Evolutionary conservation across 2,329 filamentous ascomycete genomes (phyloP).

Genomic region (Dryadomyces quercus-mongolicae): DNA sequence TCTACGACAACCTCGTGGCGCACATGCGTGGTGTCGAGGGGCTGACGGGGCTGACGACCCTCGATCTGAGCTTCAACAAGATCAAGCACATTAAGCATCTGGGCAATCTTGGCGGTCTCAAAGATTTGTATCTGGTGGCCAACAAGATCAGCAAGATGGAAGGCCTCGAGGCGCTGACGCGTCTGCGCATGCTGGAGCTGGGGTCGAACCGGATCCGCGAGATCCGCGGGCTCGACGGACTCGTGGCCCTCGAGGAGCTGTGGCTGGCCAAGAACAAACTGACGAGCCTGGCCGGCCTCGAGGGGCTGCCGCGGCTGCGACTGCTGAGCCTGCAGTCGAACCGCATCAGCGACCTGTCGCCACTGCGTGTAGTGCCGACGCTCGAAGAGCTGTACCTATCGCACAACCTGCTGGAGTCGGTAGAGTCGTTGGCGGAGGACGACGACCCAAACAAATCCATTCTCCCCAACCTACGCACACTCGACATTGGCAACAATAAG

Average conservation of each 20-base stretch:
- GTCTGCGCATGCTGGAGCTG: constrained; percentile 75
- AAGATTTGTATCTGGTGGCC: constrained; percentile 82
- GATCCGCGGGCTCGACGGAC: constrained; percentile 84
- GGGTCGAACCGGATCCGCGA: constrained; percentile 86
- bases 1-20: constrained; percentile 92
- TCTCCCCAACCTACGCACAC: constrained; percentile 48
- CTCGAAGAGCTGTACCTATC: constrained; percentile 78
- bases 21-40: constrained; percentile 76
- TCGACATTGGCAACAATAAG: constrained; percentile 86
- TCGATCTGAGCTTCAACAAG: constrained; percentile 97
- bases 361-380: constrained; percentile 43
- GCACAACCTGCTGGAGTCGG: constrained; percentile 74
- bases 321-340: constrained; percentile 95
- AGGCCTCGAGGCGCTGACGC: constrained; percentile 60
- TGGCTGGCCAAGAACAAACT: constrained; percentile 35
- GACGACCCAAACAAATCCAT: background rate
- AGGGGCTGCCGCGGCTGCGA: constrained; percentile 62
- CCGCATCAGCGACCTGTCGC: constrained; percentile 67
- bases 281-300: constrained; percentile 21
- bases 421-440: constrained; percentile 49
- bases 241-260: constrained; percentile 78
- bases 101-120: constrained; percentile 62
- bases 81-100: constrained; percentile 96
- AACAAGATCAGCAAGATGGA: constrained; percentile 90
- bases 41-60: constrained; percentile 59